A percentile compares a stretch with the other conserved stretches of the same genome.
Evolutionary conservation across 2,329 filamentous ascomycete species (phyloP).

Genomic region (Fusarium sp.): DNA sequence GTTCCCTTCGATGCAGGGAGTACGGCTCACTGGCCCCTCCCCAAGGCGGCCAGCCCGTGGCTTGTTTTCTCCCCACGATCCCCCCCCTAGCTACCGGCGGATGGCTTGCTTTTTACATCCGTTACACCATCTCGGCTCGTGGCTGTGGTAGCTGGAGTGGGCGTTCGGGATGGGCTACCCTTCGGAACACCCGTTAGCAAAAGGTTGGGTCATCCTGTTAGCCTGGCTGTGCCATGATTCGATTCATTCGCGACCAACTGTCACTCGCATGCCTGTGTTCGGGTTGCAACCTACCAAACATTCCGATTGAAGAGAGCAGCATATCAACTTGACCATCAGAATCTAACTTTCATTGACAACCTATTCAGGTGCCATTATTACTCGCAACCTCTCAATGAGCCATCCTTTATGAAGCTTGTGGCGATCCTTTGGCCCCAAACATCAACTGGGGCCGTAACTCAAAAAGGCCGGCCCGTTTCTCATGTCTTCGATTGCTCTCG

Average conservation of each 20-base stretch:
- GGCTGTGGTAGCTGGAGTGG: constrained; percentile 11
- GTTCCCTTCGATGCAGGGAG: constrained; percentile 33
- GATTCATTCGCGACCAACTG: background rate
- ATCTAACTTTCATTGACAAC: background rate
- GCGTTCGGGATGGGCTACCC: constrained; percentile 4
- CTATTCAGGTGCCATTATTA: background rate
- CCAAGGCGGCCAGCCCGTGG: constrained; percentile 14
- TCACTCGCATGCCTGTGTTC: constrained; percentile 6
- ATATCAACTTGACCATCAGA: background rate
- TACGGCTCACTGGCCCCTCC: constrained; percentile 2
- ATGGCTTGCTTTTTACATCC: constrained; percentile 26
- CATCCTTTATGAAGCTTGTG: background rate
- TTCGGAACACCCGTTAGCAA: background rate
- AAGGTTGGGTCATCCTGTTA: background rate
- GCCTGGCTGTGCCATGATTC: background rate
- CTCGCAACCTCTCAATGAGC: background rate
- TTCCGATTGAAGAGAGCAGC: constrained; percentile 17
- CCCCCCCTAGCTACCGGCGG: constrained; percentile 18
- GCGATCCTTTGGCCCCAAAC: background rate
- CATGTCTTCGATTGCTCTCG: background rate
- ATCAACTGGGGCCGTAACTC: background rate
- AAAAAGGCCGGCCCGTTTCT: background rate
- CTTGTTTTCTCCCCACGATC: constrained; percentile 41
- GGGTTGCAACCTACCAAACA: constrained; percentile 16
- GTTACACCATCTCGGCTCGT: constrained; percentile 14